Evolutionary conservation across 306 rosid genomes (phyloP).

Genomic region (Vigna radiata): DNA sequence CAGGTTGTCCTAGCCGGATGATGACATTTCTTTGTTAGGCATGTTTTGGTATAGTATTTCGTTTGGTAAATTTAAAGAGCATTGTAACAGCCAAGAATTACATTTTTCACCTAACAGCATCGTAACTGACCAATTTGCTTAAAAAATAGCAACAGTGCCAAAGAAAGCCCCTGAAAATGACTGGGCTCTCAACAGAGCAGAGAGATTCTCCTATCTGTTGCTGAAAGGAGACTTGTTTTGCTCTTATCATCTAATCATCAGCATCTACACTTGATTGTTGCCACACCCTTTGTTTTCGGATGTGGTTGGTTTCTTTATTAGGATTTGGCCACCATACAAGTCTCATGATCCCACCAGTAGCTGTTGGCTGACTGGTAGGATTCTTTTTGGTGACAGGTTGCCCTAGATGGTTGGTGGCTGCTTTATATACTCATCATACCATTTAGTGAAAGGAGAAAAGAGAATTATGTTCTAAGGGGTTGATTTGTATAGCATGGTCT

Average conservation of each 20-base stretch:
- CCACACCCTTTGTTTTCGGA: not conserved
- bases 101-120: not conserved
- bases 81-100: not conserved
- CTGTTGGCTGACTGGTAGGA: not conserved
- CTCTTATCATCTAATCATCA: not conserved
- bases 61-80: slow-evolving; percentile 14
- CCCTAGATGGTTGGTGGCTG: not conserved
- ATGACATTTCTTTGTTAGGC: not conserved
- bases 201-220: not conserved
- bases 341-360: not conserved
- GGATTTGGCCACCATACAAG: not conserved
- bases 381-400: not conserved
- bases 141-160: not conserved
- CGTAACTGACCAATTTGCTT: not conserved
- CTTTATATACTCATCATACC: not conserved
- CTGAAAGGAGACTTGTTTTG: not conserved
- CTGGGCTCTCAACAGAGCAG: not conserved
- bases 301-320: not conserved
- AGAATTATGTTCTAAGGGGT: not conserved
- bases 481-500: not conserved
- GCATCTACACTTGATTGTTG: not conserved
- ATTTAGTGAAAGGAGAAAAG: slow-evolving; percentile 1
- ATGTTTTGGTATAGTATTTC: slow-evolving; percentile 14
- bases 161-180: not conserved
- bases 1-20: not conserved